Evolutionary conservation across 1,139 yeast species (phyloP).

Genomic region (Diutina sp.): DNA sequence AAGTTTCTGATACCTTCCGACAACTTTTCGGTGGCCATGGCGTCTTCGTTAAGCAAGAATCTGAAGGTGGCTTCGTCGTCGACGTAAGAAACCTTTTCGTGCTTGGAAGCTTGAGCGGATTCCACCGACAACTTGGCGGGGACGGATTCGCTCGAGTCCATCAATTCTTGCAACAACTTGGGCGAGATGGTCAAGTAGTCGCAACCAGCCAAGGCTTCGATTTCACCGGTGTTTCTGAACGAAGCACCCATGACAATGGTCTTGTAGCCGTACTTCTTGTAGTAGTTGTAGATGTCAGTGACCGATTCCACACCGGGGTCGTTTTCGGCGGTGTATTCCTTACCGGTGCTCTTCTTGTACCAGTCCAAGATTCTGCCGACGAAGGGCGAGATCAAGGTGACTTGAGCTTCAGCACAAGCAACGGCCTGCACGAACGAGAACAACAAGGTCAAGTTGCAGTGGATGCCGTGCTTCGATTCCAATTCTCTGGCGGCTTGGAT

Average conservation of each 20-base stretch:
- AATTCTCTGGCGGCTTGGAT: constrained; percentile 96
- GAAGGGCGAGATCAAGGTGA: constrained; percentile 94
- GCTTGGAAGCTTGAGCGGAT: constrained; percentile 30
- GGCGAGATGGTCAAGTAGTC: constrained; percentile 97
- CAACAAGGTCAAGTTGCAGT: constrained; percentile 89
- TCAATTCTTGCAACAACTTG: constrained; percentile 77
- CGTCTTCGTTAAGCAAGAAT: constrained; percentile 86
- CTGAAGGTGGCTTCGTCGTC: constrained; percentile 87
- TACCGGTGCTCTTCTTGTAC: constrained; percentile 93
- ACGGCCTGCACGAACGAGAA: constrained; percentile 97
- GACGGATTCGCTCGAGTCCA: constrained; percentile 63
- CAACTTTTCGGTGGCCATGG: constrained; percentile 97
- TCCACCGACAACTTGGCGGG: constrained; percentile 69
- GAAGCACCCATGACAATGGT: constrained; percentile 99
- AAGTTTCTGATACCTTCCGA: constrained; percentile 96
- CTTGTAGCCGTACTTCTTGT: constrained; percentile 91
- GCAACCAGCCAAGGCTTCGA: constrained; percentile 93
- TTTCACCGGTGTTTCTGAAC: constrained; percentile 95
- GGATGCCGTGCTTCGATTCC: constrained; percentile 82
- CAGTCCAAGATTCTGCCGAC: constrained; percentile 99
- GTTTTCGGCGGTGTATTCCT: constrained; percentile 61
- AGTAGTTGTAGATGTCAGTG: constrained; percentile 83
- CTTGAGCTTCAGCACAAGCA: constrained; percentile 96
- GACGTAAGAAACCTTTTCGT: constrained; percentile 67
- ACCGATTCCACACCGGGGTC: constrained; percentile 98